phyloP scores from a whole-genome alignment of 2,329 filamentous ascomycete species.

The Hypoxylon rubiginosum region DNA sequence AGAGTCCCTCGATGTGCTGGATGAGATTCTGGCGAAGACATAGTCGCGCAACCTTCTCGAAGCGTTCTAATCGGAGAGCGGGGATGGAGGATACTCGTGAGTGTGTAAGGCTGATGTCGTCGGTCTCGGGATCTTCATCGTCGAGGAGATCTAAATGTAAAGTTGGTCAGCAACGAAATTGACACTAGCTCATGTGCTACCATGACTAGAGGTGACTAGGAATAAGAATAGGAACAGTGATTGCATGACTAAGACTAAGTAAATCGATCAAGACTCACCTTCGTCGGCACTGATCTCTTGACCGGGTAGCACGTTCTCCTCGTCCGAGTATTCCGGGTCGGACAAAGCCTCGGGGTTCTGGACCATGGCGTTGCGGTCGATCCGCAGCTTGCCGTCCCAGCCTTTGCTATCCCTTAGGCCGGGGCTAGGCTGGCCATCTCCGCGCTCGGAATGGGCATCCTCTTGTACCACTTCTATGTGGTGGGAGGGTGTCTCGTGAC shows the following conservation, averaged over 20 bases:
- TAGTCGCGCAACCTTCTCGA: conserved; percentile 79
- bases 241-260: too few relatives aligned
- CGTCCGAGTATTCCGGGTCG: conserved; percentile 87
- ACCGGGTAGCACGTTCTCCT: conserved; percentile 75
- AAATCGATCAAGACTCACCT: conserved; percentile 61
- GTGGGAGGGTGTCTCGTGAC: conserved; percentile 52
- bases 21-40: conserved; percentile 96
- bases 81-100: conserved; percentile 84
- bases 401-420: conserved; percentile 73
- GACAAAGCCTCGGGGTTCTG: conserved; percentile 85
- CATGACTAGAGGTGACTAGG: background rate
- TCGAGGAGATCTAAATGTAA: conserved; percentile 67
- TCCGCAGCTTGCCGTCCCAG: conserved; percentile 86
- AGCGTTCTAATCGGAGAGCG: conserved; percentile 84
- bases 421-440: conserved; percentile 61
- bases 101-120: conserved; percentile 93
- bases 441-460: conserved; percentile 53
- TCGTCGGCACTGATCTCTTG: conserved; percentile 87
- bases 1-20: conserved; percentile 81
- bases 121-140: conserved; percentile 69
- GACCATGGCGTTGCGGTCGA: conserved; percentile 77
- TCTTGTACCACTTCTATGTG: conserved; percentile 66
- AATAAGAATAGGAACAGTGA: background rate
- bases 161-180: conserved; percentile 37
- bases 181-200: background rate